Conservation (phyloP, 805 yeast species). For the Hanseniaspora pseudoguilliermondii region DNA sequence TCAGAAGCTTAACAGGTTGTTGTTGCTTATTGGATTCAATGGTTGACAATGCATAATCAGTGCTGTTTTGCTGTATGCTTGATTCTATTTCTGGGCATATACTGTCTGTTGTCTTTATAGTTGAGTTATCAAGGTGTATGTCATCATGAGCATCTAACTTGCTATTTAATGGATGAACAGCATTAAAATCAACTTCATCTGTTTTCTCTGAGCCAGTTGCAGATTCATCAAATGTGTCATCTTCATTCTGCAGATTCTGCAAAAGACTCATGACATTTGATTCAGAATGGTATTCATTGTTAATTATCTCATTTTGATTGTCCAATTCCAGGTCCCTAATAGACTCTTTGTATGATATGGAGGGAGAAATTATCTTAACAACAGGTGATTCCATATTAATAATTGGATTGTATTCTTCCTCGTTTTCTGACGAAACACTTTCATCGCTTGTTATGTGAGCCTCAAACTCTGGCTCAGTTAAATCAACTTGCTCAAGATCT, state of each 20-base stretch:
- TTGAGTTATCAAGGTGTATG: background rate
- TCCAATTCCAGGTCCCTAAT: background rate
- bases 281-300: background rate
- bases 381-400: background rate
- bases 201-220: background rate
- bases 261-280: background rate
- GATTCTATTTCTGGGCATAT: background rate
- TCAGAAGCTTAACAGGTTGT: slow-evolving; percentile 1
- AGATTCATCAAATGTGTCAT: background rate
- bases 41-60: background rate
- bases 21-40: background rate
- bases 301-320: background rate
- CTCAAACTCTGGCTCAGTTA: background rate
- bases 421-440: background rate
- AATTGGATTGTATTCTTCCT: background rate
- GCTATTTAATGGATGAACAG: background rate
- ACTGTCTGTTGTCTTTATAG: background rate
- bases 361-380: background rate
- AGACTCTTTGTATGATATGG: background rate
- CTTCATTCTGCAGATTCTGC: background rate
- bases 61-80: background rate
- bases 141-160: background rate
- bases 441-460: background rate
- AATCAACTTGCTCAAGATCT: no score
- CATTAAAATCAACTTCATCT: background rate